Percentiles rank a stretch among this genome's conserved stretches.
phyloP scores from a whole-genome alignment of 805 yeast genomes.

The Naumovozyma baii region DNA sequence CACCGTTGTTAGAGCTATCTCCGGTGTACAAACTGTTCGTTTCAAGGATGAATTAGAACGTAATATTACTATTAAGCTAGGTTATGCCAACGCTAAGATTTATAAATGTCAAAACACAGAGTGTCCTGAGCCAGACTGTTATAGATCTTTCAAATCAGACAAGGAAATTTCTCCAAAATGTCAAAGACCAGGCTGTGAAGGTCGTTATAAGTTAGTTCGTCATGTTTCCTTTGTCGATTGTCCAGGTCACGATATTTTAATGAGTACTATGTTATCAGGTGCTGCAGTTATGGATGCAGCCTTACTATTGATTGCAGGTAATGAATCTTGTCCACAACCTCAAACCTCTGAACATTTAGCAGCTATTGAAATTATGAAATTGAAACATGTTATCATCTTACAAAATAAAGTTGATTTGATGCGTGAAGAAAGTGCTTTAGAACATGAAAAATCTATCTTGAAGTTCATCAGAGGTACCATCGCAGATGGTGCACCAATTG shows the following conservation, averaged over 20 bases:
- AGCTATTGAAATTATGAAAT: constrained; percentile 98
- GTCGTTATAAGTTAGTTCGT: constrained; percentile 82
- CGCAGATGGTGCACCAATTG: constrained; percentile 98
- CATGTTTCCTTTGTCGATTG: constrained; percentile 99
- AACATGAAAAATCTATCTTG: constrained; percentile 86
- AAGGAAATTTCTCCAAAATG: constrained; percentile 92
- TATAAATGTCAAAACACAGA: constrained; percentile 80
- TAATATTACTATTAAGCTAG: constrained; percentile 95
- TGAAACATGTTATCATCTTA: constrained; percentile 88
- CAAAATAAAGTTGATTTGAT: constrained; percentile 98
- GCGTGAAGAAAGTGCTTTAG: constrained; percentile 94
- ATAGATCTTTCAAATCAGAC: constrained; percentile 87
- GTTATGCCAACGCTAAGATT: constrained; percentile 97
- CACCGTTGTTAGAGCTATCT: constrained; percentile 89
- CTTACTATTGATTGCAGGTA: constrained; percentile 88
- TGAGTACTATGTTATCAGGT: constrained; percentile 99
- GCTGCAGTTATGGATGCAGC: constrained; percentile 99
- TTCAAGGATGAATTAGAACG: constrained; percentile 98
- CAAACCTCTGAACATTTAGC: constrained; percentile 99
- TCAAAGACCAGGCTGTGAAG: constrained; percentile 77
- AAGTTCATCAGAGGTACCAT: constrained; percentile 94
- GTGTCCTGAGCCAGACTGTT: constrained; percentile 91
- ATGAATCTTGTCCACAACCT: constrained; percentile 99
- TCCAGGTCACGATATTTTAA: constrained; percentile 99
- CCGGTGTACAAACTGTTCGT: constrained; percentile 98